Evolutionary conservation across 805 yeast genomes (phyloP).

Genomic region (Suhomyces vadensis): DNA sequence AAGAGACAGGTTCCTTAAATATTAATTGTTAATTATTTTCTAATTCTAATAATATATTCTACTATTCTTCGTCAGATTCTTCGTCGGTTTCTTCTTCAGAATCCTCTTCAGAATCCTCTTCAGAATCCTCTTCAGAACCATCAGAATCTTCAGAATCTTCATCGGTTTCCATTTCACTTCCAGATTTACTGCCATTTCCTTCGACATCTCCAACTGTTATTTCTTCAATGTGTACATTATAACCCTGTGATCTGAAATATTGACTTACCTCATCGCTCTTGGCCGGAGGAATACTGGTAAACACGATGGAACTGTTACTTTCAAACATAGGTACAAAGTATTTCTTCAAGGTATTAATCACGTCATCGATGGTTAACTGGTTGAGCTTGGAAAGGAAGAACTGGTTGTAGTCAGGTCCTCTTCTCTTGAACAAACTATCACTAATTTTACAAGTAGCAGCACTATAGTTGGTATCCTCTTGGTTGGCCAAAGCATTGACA

Average conservation of each 20-base stretch:
- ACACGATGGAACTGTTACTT: slow-evolving; percentile 54
- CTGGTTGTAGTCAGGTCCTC: slow-evolving; percentile 67
- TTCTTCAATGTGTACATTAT: slow-evolving; percentile 58
- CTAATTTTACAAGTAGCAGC: slow-evolving; percentile 68
- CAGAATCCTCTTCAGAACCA: slow-evolving; percentile 20
- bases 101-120: slow-evolving; percentile 30
- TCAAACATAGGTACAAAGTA: slow-evolving; percentile 71
- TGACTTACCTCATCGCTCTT: slow-evolving; percentile 48
- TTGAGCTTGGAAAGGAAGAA: slow-evolving; percentile 55
- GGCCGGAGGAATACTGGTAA: slow-evolving; percentile 72
- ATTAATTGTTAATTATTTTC: too few relatives aligned
- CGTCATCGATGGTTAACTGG: slow-evolving; percentile 53
- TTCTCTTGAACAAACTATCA: slow-evolving; percentile 63
- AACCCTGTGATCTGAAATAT: slow-evolving; percentile 57
- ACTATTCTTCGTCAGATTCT: slow-evolving; percentile 5
- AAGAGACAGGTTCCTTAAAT: too few relatives aligned
- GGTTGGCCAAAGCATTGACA: slow-evolving; percentile 68
- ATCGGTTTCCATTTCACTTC: slow-evolving; percentile 10
- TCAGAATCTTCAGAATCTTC: slow-evolving; percentile 10
- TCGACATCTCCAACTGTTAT: slow-evolving; percentile 31
- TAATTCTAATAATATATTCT: too few relatives aligned
- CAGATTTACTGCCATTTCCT: background rate
- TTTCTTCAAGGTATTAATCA: slow-evolving; percentile 49
- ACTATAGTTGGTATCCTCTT: slow-evolving; percentile 61
- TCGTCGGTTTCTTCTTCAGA: slow-evolving; percentile 19